Base-by-base conservation (phyloP, 768 basidiomycete genomes). In the Boletus tomentosulus region DNA sequence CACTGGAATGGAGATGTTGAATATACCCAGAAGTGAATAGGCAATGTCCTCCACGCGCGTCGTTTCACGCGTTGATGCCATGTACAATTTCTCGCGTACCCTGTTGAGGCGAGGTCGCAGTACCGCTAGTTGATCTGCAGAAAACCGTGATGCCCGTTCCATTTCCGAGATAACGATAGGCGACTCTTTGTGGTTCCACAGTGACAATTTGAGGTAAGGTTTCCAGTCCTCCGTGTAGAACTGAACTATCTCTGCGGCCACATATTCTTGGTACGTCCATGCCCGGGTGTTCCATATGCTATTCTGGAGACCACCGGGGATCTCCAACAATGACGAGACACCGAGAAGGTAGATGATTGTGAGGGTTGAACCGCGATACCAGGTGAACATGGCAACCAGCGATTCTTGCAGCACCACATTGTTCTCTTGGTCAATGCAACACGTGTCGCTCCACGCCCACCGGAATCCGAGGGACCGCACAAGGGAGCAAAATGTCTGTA, bases 251-350 rank as follows among this genome's bases (percentile, higher is more conserved):
- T 28, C 28, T 3, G 28, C 28, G 19, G 19, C 19, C 19, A 19
- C 19, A 19, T 19, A 19, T 19, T 19, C 19, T 19, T 19, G 19
- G 19, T 19, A 19, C 19, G 19, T 19, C 19, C 19, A 19, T 19
- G 19, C 19, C 19, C 19, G 19, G 19, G 48, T 50, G 22, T 57
- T 60, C 62, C 62, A 63, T 6, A 37, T 50, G 4, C 58, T 55
- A 1, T 22, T 6, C 28, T 8, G n/a, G 9, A 60, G 62, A 1
- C 30, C 25, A 12, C 50, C 49, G 0, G 46, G 30, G 0, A 0
- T 0, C n/a, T 43, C 35, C 0, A 39, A 43, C 7, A 50, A 7
- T 0, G 58, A 63, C 1, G 1, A 34, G n/a, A 57, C 48, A 10
- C 35, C 59, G 1, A 10, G 48, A 12, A 63, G 61, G 31, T 60